Conservation (phyloP, 352 stramenopile species). For the Pythium biforme region DNA sequence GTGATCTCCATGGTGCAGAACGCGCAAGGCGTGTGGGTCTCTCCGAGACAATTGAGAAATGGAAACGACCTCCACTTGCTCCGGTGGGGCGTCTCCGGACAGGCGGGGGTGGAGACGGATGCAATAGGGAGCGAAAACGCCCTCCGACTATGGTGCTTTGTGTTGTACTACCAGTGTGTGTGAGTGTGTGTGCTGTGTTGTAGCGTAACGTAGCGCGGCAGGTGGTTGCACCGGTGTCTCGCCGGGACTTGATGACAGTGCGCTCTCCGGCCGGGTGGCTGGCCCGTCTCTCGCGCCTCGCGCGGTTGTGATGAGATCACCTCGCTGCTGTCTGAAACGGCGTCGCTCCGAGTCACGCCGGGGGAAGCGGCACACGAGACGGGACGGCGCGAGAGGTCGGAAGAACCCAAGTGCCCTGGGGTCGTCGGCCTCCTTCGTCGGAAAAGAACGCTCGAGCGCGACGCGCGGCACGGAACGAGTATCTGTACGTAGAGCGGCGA, state of each 20-base stretch:
- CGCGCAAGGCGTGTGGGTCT: no score
- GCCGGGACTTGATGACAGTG: constrained; percentile 23
- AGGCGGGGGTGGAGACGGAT: background rate
- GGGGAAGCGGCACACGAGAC: constrained; percentile 9
- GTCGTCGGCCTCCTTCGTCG: no score
- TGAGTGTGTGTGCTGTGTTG: background rate
- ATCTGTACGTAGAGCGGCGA: no score
- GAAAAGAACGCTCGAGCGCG: no score
- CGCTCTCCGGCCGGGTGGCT: background rate
- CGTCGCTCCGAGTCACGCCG: constrained; percentile 2
- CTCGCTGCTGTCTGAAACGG: background rate
- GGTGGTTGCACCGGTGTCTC: constrained; percentile 14
- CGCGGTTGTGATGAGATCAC: constrained; percentile 8
- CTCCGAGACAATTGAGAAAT: constrained; percentile 13
- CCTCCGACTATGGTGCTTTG: no score
- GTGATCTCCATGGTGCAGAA: constrained; percentile 53
- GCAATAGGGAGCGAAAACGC: background rate
- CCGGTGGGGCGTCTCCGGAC: background rate
- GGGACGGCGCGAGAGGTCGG: background rate
- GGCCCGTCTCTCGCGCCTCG: constrained; percentile 7
- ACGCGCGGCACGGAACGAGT: no score
- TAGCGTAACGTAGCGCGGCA: constrained; percentile 4
- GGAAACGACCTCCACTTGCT: background rate
- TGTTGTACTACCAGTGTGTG: no score
- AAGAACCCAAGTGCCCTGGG: no score